phyloP scores from a whole-genome alignment of 352 stramenopile genomes.

The Aphanomyces astaci region DNA sequence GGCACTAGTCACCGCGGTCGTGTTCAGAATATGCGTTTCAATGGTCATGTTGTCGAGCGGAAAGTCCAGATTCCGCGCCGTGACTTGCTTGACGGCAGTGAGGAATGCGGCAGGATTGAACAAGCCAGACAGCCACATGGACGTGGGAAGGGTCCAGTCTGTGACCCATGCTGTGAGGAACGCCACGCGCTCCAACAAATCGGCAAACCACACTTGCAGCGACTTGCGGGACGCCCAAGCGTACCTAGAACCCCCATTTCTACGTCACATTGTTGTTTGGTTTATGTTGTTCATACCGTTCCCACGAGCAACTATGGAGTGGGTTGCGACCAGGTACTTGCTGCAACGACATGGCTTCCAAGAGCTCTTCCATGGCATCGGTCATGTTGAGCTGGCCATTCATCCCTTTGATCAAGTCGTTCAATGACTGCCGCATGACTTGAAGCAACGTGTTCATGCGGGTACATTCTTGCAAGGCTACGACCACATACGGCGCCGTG shows the following conservation, averaged over 20 bases:
- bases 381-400: conserved; percentile 83
- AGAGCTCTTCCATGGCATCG: conserved; percentile 84
- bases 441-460: conserved; percentile 62
- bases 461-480: conserved; percentile 71
- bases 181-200: conserved; percentile 64
- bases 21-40: conserved; percentile 84
- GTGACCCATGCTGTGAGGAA: conserved; percentile 55
- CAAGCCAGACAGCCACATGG: conserved; percentile 72
- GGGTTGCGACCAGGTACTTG: conserved; percentile 71
- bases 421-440: conserved; percentile 53
- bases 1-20: conserved; percentile 51
- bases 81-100: conserved; percentile 80
- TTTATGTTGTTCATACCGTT: no score
- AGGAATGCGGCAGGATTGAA: conserved; percentile 82
- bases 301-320: conserved; percentile 67
- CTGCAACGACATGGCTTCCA: conserved; percentile 49
- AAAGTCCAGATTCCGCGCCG: conserved; percentile 71
- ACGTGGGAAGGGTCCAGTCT: conserved; percentile 61
- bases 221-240: conserved; percentile 83
- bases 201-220: conserved; percentile 65
- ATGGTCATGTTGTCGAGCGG: conserved; percentile 91
- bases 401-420: conserved; percentile 72
- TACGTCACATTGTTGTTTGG: no score
- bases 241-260: conserved; percentile 25
- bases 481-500: conserved; percentile 56